Evolutionary conservation across 805 yeast species (phyloP), one percentile per base, ranked within the genome.

Genomic region (Spathaspora passalidarum): DNA sequence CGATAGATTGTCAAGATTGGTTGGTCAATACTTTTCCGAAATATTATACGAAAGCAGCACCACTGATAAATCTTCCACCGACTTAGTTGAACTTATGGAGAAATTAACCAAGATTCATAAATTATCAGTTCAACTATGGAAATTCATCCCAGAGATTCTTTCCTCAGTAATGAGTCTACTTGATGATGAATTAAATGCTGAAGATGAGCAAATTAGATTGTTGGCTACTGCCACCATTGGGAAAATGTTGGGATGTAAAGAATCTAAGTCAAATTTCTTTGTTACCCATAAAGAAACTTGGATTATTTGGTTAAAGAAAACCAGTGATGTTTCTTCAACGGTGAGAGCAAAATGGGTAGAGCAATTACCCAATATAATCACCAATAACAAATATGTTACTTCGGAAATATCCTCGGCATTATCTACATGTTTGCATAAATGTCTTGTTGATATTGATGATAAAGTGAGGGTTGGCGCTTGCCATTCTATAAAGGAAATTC

Each of bases 1-100:
- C 1, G 95, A 86, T 50, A 73, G 89, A 49, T 73, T 90, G 75
- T 79, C 92, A 13, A 76, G 96, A 51, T 80, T 81, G 49, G 70
- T 88, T 26, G 85, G 95, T 2, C 90, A 84, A 58, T 84, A 83
- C 53, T 86, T 88, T 51, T 83, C 96, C 0, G 96, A 89, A 55
- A 72, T 81, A 48, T 60, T 89, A 8, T 82, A 82, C 55, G 86
- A 80, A 34, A 72, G 73, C 13, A 38, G 40, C 19, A 60, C 44
- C 5, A 51, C 40, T 37, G 44, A 44, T 10, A 39, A 53, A 42
- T 36, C 16, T 32, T 6, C 3, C 4, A 22, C 25, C 10, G 60
- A 54, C 10, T 51, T 54, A 13, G 61, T 54, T 3, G 50, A 49
- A 21, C 58, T 66, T 2, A 50, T 66, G 41, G 74, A 69, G 37